phyloP scores from a whole-genome alignment of 148 eudicot species.

The Chenopodium berlandieri region DNA sequence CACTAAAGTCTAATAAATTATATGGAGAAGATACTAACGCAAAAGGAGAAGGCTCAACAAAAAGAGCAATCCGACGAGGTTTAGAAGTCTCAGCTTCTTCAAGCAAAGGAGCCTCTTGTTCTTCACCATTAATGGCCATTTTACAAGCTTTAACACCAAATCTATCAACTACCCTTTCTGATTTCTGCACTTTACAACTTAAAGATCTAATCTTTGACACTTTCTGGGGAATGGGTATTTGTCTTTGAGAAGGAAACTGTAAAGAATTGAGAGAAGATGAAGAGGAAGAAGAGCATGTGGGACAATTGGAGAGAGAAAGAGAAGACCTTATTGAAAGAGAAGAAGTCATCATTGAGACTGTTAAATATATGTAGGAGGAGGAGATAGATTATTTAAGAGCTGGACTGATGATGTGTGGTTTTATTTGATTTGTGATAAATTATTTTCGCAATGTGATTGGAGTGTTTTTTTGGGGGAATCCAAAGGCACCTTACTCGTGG shows the following conservation, averaged over 20 bases:
- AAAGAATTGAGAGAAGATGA: constrained; percentile 13
- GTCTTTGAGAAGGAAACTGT: constrained; percentile 8
- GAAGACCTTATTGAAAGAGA: constrained; percentile 48
- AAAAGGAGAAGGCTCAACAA: constrained; percentile 98
- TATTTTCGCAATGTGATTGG: not conserved
- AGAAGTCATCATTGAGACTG: constrained; percentile 19
- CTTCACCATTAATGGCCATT: constrained; percentile 52
- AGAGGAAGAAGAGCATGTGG: constrained; percentile 7
- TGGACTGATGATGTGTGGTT: not conserved
- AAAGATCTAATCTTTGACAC: constrained; percentile 33
- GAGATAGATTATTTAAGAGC: not conserved
- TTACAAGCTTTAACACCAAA: constrained; percentile 26
- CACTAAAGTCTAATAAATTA: not conserved
- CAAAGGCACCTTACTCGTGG: not conserved
- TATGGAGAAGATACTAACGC: constrained; percentile 56
- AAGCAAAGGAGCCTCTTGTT: constrained; percentile 49
- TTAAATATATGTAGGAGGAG: not conserved
- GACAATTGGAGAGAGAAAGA: constrained; percentile 19
- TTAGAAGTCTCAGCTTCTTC: constrained; percentile 55
- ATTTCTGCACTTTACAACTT: constrained; percentile 6
- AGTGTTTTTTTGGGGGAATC: not conserved
- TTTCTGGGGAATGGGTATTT: constrained; percentile 33
- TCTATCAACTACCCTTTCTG: constrained; percentile 26
- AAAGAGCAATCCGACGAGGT: constrained; percentile 92
- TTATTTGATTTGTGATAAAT: not conserved